Evolutionary conservation across 192 early-diverging fungal genomes (phyloP), one percentile per base, ranked within the genome.

Genomic region (Umbelopsis ramanniana): DNA sequence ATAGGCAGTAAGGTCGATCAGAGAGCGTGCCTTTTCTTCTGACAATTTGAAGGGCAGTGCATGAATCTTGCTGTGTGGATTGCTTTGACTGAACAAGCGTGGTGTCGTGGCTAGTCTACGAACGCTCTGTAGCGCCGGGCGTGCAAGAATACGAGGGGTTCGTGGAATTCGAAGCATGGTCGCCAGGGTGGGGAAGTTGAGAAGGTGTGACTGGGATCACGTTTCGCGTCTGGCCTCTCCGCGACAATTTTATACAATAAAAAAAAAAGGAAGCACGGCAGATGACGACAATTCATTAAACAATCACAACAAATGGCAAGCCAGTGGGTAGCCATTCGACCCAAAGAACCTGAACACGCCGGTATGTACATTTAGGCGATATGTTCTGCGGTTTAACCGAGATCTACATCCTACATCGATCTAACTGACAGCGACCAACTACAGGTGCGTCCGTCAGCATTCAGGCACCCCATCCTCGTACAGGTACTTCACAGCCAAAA

Each of bases 11-110:
- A 79, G 37, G 26, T 79, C 52, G 0, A 75, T 50, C 1, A 75
- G 50, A 19, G 67, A 12, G 14, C 40, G 17, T 7, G 74, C 78
- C 38, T 74, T 74, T 7, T 71, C 71, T 68, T 71, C 54, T 7
- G 63, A 19, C 17, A 79, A 21, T 48, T 75, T 79, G 54, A 79
- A 79, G 15, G 78, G 78, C 15, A 79, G 43, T 12, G 74, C 71
- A 52, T 79, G 72, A 19, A 79, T 66, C 66, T 79, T 79, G 73
- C 37, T 46, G 50, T 46, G 67, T 68, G 40, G 67, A 33, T 50
- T 68, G 50, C n/a, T 29, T 26, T 35, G 57, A 37, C 9, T 29
- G 33, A 15, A 6, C 40, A 63, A 63, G 57, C 19, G 35, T 26
- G 57, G 24, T 37, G 57, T 37, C 15, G 57, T 63, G 11, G 57